A percentile compares a stretch with the other conserved stretches of the same genome.
These are phyloP conservation scores for Diaporthe sp. DNA, from an alignment of 2,329 filamentous ascomycete genomes.

Conservation along the genomic window DNA sequence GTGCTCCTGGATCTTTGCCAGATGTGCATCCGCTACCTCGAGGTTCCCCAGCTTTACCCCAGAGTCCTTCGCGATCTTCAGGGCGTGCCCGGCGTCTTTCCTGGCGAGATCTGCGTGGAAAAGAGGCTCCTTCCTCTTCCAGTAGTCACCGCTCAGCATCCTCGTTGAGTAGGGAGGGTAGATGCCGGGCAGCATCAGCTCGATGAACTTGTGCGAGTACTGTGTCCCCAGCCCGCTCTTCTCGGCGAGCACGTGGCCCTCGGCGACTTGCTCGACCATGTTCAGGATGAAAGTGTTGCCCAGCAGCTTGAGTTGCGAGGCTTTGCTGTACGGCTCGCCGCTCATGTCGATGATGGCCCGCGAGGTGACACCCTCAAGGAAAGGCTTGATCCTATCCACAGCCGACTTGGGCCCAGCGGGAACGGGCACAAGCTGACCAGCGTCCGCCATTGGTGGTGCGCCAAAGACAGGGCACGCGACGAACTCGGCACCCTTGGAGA, in stretches of 20 bases:
- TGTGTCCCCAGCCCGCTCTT: constrained; percentile 82
- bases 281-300: constrained; percentile 90
- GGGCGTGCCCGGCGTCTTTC: constrained; percentile 85
- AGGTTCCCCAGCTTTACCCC: constrained; percentile 76
- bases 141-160: constrained; percentile 83
- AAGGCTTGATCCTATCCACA: constrained; percentile 77
- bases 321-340: constrained; percentile 76
- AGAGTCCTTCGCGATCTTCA: constrained; percentile 72
- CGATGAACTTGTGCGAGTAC: constrained; percentile 79
- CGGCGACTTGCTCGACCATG: constrained; percentile 84
- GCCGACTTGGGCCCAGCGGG: constrained; percentile 74
- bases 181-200: constrained; percentile 80
- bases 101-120: constrained; percentile 86
- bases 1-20: constrained; percentile 78
- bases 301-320: constrained; percentile 82
- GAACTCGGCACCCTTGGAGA: constrained; percentile 76
- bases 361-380: constrained; percentile 80
- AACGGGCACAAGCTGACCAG: constrained; percentile 80
- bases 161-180: constrained; percentile 82
- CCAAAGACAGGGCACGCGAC: constrained; percentile 81
- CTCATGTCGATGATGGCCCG: constrained; percentile 79
- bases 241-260: constrained; percentile 84
- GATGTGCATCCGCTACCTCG: constrained; percentile 77
- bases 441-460: constrained; percentile 78
- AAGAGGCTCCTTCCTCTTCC: constrained; percentile 81